These are phyloP conservation scores for Corinectria fuckeliana DNA, from an alignment of 2,329 filamentous ascomycete species.

Conservation along the genomic window DNA sequence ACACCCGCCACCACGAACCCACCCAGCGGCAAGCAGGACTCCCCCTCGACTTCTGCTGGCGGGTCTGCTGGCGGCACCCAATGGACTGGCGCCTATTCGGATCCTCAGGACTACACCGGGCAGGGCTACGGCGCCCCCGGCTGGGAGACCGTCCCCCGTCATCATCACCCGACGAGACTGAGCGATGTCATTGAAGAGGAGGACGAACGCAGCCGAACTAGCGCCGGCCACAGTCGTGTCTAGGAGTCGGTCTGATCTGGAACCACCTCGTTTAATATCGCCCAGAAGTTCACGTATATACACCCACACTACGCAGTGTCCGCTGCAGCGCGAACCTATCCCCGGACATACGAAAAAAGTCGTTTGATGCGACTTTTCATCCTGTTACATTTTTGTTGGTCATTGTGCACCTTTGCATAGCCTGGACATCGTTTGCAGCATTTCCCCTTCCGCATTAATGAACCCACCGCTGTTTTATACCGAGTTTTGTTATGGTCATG, in stretches of 20 bases:
- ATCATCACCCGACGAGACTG: conserved; percentile 86
- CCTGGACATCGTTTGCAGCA: conserved; percentile 23
- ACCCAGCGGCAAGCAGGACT: conserved; percentile 44
- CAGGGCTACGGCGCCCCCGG: conserved; percentile 70
- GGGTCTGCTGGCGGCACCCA: conserved; percentile 43
- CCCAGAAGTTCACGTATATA: conserved; percentile 27
- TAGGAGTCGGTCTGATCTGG: conserved; percentile 36
- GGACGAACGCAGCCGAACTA: conserved; percentile 79
- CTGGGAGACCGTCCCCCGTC: conserved; percentile 79
- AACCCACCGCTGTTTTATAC: conserved; percentile 11
- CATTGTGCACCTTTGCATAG: conserved; percentile 27
- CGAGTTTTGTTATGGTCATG: conserved; percentile 14
- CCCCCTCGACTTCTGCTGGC: conserved; percentile 39
- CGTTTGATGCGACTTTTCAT: conserved; percentile 11
- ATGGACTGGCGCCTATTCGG: conserved; percentile 51
- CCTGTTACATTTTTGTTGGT: conserved; percentile 21
- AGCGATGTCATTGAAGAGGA: conserved; percentile 90
- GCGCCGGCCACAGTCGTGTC: conserved; percentile 67
- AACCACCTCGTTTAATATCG: conserved; percentile 8
- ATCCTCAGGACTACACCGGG: conserved; percentile 68
- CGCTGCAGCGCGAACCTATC: conserved; percentile 5
- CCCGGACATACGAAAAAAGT: conserved; percentile 8
- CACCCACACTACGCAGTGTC: conserved; percentile 9
- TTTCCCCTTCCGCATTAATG: conserved; percentile 24
- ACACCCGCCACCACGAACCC: conserved; percentile 54